Evolutionary conservation across 108 stramenopile species (phyloP), one percentile per base, ranked within the genome.

Genomic region (Nitzschia sp.): DNA sequence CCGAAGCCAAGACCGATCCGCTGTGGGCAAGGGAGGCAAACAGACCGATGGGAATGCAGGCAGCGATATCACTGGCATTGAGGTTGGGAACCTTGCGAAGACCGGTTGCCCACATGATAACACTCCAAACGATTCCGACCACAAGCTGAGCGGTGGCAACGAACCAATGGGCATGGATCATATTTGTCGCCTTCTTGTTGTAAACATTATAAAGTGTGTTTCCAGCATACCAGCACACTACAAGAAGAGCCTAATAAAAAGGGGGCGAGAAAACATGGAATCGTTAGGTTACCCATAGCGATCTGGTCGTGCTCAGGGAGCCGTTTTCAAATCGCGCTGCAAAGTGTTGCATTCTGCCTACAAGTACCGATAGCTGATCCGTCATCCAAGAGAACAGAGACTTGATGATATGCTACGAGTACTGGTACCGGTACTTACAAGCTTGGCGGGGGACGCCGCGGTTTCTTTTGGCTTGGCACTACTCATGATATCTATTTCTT

Each of bases 121-220:
- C 34, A 73, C 76, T 78, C 79, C 83, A 85, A 19, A 88, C 61
- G 41, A 90, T 86, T 50, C 92, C 92, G 29, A 93, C 85, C 28
- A 83, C 71, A 27, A 89, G 73, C 63, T 93, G 92, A 44, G 88
- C 84, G 34, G 78, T 72, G 16, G 92, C 92, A 19, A 93, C 85
- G 75, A 88, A 88, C 92, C 92, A 93, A 71, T 93, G 92, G 9
- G 92, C 92, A 69, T 88, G 85, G 61, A 93, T 85, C 83, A 84
- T 85, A 70, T 92, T 92, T 72, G 85, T 85, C 19, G 91, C 88
- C 69, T 87, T 85, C 73, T 93, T 93, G 78, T 93, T 93, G 87
- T 81, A 93, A 36, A 93, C 76, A 72, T 93, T 93, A 86, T 93
- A 93, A 45, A 89, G 72, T 3, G 92, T 93, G 74, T 93, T 93